phyloP scores from a whole-genome alignment of 1,139 yeast genomes.

The Geotrichum restrictum region DNA sequence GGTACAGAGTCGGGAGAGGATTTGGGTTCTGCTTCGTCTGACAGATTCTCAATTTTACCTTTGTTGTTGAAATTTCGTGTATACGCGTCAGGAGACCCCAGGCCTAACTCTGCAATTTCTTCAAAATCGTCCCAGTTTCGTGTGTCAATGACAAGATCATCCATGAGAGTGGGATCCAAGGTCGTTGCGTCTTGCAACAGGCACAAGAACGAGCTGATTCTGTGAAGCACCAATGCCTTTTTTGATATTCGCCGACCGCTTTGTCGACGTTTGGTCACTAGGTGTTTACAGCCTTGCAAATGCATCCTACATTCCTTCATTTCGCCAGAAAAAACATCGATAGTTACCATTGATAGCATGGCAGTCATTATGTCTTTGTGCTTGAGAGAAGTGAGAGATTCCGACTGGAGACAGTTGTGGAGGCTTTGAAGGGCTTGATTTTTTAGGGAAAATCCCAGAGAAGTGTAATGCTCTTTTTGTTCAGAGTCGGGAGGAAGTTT shows the following conservation, averaged over 20 bases:
- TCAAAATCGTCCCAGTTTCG: conserved; percentile 19
- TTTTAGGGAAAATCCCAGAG: conserved; percentile 68
- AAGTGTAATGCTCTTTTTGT: conserved; percentile 65
- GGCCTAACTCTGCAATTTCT: conserved; percentile 19
- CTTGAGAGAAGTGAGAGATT: conserved; percentile 36
- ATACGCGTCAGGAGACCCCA: conserved; percentile 19
- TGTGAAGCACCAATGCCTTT: conserved; percentile 71
- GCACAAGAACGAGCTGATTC: conserved; percentile 72
- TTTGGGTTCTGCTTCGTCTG: not conserved
- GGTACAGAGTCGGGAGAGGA: not conserved
- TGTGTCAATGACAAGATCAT: conserved; percentile 18
- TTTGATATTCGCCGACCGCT: conserved; percentile 64
- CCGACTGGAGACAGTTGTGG: conserved; percentile 55
- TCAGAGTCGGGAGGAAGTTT: conserved; percentile 59
- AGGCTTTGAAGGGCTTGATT: conserved; percentile 71
- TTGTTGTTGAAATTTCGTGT: conserved; percentile 14
- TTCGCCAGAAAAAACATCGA: conserved; percentile 88
- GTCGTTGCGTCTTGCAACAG: conserved; percentile 59
- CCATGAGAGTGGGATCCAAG: conserved; percentile 26
- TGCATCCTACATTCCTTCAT: conserved; percentile 81
- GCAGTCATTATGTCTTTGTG: conserved; percentile 84
- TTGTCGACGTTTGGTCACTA: conserved; percentile 64
- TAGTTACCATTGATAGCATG: conserved; percentile 79
- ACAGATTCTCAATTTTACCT: not conserved
- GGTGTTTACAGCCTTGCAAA: conserved; percentile 70